Conservation (phyloP, 345 rosid species). For the Bruguiera gymnorhiza region DNA sequence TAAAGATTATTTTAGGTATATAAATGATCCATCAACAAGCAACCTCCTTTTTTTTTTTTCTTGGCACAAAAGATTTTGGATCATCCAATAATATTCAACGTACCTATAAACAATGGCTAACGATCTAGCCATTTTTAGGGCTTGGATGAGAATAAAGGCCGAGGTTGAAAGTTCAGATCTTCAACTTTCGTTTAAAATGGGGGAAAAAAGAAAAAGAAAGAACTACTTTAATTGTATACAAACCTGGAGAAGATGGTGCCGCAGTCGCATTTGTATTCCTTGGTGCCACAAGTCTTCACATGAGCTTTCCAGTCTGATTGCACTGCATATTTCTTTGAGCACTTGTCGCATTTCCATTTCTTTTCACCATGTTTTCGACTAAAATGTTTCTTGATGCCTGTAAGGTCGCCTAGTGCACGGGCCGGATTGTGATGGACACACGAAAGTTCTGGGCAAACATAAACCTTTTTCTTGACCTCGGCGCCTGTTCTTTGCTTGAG, state of each 20-base stretch:
- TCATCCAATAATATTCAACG: not conserved
- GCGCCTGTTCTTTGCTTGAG: slow-evolving; percentile 26
- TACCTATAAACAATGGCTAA: not conserved
- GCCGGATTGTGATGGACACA: slow-evolving; percentile 66
- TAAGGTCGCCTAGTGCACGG: slow-evolving; percentile 65
- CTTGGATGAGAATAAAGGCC: too few species aligned
- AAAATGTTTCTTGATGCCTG: slow-evolving; percentile 74
- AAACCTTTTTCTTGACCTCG: slow-evolving; percentile 41
- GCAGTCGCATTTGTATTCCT: slow-evolving; percentile 66
- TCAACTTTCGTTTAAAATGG: too few species aligned
- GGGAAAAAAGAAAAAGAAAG: too few species aligned
- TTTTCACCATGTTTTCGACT: slow-evolving; percentile 68
- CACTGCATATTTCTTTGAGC: slow-evolving; percentile 65
- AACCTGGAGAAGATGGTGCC: slow-evolving; percentile 62
- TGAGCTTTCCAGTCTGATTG: slow-evolving; percentile 73
- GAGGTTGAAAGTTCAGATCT: too few species aligned
- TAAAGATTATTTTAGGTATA: not conserved
- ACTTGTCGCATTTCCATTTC: slow-evolving; percentile 64
- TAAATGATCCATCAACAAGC: not conserved
- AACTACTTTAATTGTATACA: too few species aligned
- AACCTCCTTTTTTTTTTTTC: not conserved
- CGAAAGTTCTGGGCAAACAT: slow-evolving; percentile 52
- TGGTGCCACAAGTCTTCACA: slow-evolving; percentile 60
- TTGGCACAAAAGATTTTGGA: not conserved
- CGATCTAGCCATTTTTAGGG: too few species aligned